Evolutionary conservation across 345 rosid genomes (phyloP), one percentile per base, ranked within the genome.

Genomic region (Nephelium lappaceum): DNA sequence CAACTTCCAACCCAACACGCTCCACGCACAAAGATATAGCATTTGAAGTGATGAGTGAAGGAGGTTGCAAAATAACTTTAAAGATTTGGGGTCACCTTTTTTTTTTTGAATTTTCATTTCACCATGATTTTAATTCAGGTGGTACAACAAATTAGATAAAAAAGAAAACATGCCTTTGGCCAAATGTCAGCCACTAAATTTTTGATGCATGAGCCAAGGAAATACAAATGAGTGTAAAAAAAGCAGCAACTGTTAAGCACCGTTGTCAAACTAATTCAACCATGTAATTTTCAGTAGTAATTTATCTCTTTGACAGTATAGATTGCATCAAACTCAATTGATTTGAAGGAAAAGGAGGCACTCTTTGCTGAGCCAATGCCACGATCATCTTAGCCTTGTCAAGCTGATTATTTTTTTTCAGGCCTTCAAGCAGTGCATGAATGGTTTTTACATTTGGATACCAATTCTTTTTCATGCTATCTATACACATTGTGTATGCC

Each of bases 401-500:
- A 79, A 80, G 67, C 77, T 87, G 81, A 27, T 88, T 88, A 41
- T 74, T 86, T 78, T 73, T 84, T 77, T 78, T 85, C 11, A 93
- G 90, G 75, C 93, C 95, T 25, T 82, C 76, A 53, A 93, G 85
- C 83, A 93, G 78, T 57, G 85, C 49, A 83, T 72, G 58, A 71
- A 93, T 89, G 47, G 95, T 87, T 72, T 85, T 87, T 61, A 93
- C 75, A 79, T 84, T 92, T 16, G 91, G 88, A 77, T 84, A 88
- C 93, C 93, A 88, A 76, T 79, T 87, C 81, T 85, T 91, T 73
- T 69, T 78, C 95, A 92, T 88, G 79, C 91, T 87, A 79, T 87
- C 95, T 82, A 85, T 89, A 83, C 95, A 90, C 93, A 89, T 88
- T 0, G 91, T 88, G 76, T 84, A 91, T 65, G 93, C 90, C 86